Evolutionary conservation across 371 early-diverging fungal genomes (phyloP), one percentile per base, ranked within the genome.

Genomic region (Mucor circinelloides): DNA sequence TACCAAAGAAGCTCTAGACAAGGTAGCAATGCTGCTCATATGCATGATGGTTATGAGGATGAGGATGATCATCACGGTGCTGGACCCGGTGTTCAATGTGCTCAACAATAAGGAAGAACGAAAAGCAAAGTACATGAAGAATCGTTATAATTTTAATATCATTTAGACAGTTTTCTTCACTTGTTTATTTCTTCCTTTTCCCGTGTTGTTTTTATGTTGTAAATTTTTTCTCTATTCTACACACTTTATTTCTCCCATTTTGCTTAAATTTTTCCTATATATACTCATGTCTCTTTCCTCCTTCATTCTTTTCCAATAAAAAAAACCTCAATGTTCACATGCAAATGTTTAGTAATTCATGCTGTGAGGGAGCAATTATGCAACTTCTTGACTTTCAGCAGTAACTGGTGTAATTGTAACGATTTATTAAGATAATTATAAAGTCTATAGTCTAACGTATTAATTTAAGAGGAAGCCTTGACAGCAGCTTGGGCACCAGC

Each of bases 71-170:
- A 83, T 3, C 88, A 84, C 19, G 78, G 82, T 55, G 76, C 78
- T 60, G 86, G 86, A 17, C 92, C 95, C 17, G 91, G 91, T 50
- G 97, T 98, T 48, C 97, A 97, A 84, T 98, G 98, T 79, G 95
- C 96, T 30, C 96, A 96, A 77, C 96, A 95, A 85, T 96, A 95
- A 64, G 50, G 25, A 50, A 23, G 23, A 8, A 0, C 36, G 13
- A 36, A 36, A 13, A 13, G 13, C 36, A 36, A 36, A 36, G 13
- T 36, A 36, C 21, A 21, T 25, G 50, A 50, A 50, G 50, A 50
- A 50, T 50, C 50, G 23, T 50, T 50, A 23, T 50, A 50, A 50
- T 50, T 25, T 25, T 50, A 25, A 50, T 50, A 50, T 50, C 50
- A 50, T 50, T 25, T 50, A 50, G 50, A 50, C 50, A 9, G 19